Evolutionary conservation across 176 grass and related monocot species (phyloP), one percentile per base, ranked within the genome.

Genomic region (Bromus sterilis): DNA sequence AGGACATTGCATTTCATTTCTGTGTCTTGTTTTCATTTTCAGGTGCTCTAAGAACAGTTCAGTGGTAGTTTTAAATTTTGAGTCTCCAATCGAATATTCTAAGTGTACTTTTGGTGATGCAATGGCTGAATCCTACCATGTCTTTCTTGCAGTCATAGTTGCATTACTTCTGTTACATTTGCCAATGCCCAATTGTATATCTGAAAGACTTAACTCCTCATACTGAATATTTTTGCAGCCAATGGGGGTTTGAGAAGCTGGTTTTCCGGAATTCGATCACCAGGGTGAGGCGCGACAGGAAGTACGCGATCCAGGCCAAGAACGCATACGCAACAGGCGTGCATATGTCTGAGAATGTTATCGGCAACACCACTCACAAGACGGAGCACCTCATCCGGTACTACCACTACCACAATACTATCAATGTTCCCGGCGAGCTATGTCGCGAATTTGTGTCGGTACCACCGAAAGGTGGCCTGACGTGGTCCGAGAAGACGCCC

Each of bases 321-420:
- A 94, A 94, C 12, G 89, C 89, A 1, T 97, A 97, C 15, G 94
- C 94, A 25, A 92, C 94, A 0, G 94, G 94, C 10, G 87, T 97
- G 0, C 94, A 97, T 44, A 97, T 98, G 95, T 98, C 95, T 0
- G 49, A 98, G 76, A 98, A 98, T 16, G 44, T 95, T 11, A 93
- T 94, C 23, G 95, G 95, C 75, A 94, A 98, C 56, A 94, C 95
- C 67, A 98, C 92, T 2, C 95, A 98, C 88, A 98, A 95, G 76
- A 94, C 95, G 0, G 95, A 98, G 77, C 87, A 90, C 28, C 88
- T 98, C 70, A 93, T 98, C 46, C 81, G 88, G 1, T 98, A 98
- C 84, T 98, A 98, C 78, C 95, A 98, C 72, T 98, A 98, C 84
- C 95, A 98, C 79, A 94, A 94, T 34, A 91, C 95, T 13, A 98